phyloP scores from a whole-genome alignment of 1,284 basidiomycete genomes.

The Naganishia albida region DNA sequence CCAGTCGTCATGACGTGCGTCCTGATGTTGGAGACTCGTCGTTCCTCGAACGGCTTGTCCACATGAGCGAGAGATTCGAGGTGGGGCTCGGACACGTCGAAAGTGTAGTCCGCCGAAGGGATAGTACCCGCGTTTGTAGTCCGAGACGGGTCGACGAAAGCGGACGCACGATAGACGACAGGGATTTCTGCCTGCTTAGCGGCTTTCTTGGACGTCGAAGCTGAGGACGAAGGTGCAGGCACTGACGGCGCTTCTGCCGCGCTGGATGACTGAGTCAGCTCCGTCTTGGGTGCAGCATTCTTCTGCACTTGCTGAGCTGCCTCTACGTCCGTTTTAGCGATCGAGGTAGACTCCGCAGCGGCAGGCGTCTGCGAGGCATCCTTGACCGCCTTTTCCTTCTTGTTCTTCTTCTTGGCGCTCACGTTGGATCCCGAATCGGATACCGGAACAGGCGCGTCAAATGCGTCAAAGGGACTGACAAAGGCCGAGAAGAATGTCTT shows the following conservation, averaged over 20 bases:
- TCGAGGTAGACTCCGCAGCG: neutral
- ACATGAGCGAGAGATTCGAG: constrained; percentile 25
- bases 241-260: neutral
- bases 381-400: constrained; percentile 24
- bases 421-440: neutral
- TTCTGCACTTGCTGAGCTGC: neutral
- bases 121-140: neutral
- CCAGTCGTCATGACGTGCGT: constrained; percentile 26
- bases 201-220: constrained; percentile 5
- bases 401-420: constrained; percentile 19
- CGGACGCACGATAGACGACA: constrained; percentile 11
- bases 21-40: constrained; percentile 28
- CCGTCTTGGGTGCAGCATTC: neutral
- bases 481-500: constrained; percentile 20
- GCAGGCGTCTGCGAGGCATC: neutral
- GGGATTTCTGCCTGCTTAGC: constrained; percentile 15
- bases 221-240: neutral
- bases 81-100: constrained; percentile 18
- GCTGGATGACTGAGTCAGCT: neutral
- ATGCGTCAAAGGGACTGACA: constrained; percentile 34
- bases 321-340: neutral
- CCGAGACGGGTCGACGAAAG: constrained; percentile 16
- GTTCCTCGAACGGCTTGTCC: constrained; percentile 11
- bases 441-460: constrained; percentile 16
- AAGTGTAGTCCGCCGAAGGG: constrained; percentile 10